Base-by-base conservation (phyloP, 768 basidiomycete genomes). In the Brasilioporus rufonigricans region DNA sequence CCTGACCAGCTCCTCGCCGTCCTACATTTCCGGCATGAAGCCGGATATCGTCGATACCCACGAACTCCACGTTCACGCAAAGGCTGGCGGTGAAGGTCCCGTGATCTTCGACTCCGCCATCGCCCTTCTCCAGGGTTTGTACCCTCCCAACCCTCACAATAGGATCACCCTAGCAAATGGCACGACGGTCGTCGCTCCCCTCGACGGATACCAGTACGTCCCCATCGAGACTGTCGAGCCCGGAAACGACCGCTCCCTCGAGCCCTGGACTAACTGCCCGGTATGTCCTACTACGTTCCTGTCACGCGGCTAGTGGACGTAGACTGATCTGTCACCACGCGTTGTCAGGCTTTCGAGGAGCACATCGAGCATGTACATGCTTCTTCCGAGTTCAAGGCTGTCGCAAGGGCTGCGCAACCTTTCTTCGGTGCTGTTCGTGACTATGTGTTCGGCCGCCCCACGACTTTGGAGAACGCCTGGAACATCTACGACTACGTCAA, bases 151-250 rank as follows among this genome's bases (percentile, higher is more conserved):
- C 66, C 72, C 76, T 11, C 76, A 80, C 35, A 88, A 89, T 73
- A 84, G 80, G 65, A 87, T 88, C 61, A 77, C 76, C 7, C 84
- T 95, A 16, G 92, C 92, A 3, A 91, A 95, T 59, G 89, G 84
- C 52, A 83, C 84, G 14, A 81, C 76, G 24, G 75, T 94, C 59
- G 70, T 81, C 21, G 83, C 88, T 2, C 91, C 93, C 24, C 80
- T 93, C 10, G 81, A 82, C 16, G 89, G 90, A 3, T 94, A 93
- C 70, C 90, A 93, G 71, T 94, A 93, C 60, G 81, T 94, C 45
- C 89, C 91, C 1, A 89, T 91, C 29, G 87, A 92, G 75, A 91
- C 90, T n/a, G 86, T 93, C 46, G 89, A 91, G 69, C 87, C 91
- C 27, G 80, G 79, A 50, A 89, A 91, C 60, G 88, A 91, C 68